These are phyloP conservation scores for Podospora fimiseda DNA, from an alignment of 495 filamentous ascomycete species.

Conservation along the genomic window DNA sequence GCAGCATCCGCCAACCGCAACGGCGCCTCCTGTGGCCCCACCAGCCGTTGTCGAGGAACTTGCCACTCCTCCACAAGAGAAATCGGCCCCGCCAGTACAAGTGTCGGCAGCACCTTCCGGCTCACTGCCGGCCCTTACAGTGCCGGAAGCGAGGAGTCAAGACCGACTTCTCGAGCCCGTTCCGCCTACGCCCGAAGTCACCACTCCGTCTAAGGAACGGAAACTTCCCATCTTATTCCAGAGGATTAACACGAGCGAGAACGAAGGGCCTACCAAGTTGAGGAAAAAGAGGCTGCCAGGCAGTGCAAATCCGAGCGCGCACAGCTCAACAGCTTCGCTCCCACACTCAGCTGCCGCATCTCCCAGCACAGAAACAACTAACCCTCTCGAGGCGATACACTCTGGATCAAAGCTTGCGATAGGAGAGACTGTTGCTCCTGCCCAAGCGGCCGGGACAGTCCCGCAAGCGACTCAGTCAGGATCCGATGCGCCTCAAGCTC, in stretches of 20 bases:
- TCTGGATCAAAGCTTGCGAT: constrained; percentile 22
- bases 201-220: constrained; percentile 64
- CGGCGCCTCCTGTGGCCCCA: constrained; percentile 6
- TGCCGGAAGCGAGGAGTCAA: constrained; percentile 38
- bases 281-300: constrained; percentile 73
- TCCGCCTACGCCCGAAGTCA: constrained; percentile 33
- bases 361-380: constrained; percentile 29
- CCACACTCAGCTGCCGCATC: constrained; percentile 37
- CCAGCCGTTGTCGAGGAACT: constrained; percentile 25
- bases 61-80: constrained; percentile 16
- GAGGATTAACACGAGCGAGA: constrained; percentile 56
- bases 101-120: constrained; percentile 13
- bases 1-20: constrained; percentile 1
- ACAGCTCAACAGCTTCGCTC: constrained; percentile 76
- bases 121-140: constrained; percentile 7
- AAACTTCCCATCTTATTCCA: constrained; percentile 62
- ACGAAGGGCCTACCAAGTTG: constrained; percentile 71
- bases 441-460: constrained; percentile 17
- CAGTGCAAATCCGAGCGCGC: constrained; percentile 71
- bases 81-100: constrained; percentile 1
- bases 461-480: not conserved
- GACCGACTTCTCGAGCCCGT: constrained; percentile 38
- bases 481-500: not conserved
- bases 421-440: constrained; percentile 12
- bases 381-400: constrained; percentile 33